phyloP scores from a whole-genome alignment of 1,284 basidiomycete genomes.

The Irpex sp. region DNA sequence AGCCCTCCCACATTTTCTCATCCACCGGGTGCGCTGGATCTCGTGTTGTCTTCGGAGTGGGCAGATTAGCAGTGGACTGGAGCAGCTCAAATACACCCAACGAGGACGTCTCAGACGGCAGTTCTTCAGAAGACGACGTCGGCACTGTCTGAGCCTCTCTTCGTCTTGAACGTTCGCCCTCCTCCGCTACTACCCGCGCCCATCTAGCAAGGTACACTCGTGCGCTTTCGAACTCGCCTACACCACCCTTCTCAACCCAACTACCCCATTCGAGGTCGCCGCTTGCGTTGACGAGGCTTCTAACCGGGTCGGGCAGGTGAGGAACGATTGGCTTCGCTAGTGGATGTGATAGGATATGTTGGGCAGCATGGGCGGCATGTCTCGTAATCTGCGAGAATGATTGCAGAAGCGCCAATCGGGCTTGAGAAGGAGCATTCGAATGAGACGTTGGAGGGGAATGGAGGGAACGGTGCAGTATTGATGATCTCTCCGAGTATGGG shows the following conservation, averaged over 20 bases:
- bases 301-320: conserved; percentile 89
- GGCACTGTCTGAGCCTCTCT: conserved; percentile 70
- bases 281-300: conserved; percentile 79
- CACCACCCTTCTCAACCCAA: conserved; percentile 83
- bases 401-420: conserved; percentile 74
- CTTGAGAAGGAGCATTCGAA: conserved; percentile 54
- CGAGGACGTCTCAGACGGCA: conserved; percentile 67
- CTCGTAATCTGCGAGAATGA: conserved; percentile 88
- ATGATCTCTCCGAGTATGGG: conserved; percentile 65
- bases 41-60: conserved; percentile 70
- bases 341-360: conserved; percentile 90
- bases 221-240: conserved; percentile 93
- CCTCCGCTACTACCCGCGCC: conserved; percentile 95
- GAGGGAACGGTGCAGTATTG: conserved; percentile 74
- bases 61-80: conserved; percentile 72
- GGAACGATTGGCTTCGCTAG: conserved; percentile 92
- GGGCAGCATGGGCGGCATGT: conserved; percentile 84
- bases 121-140: conserved; percentile 32
- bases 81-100: conserved; percentile 89
- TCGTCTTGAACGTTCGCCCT: conserved; percentile 83
- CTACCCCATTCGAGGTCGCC: conserved; percentile 85
- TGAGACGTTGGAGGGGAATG: conserved; percentile 37
- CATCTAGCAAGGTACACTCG: conserved; percentile 95
- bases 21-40: conserved; percentile 72
- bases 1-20: conserved; percentile 63